Conservation (phyloP, 768 basidiomycete species). For the Mycena amicta region DNA sequence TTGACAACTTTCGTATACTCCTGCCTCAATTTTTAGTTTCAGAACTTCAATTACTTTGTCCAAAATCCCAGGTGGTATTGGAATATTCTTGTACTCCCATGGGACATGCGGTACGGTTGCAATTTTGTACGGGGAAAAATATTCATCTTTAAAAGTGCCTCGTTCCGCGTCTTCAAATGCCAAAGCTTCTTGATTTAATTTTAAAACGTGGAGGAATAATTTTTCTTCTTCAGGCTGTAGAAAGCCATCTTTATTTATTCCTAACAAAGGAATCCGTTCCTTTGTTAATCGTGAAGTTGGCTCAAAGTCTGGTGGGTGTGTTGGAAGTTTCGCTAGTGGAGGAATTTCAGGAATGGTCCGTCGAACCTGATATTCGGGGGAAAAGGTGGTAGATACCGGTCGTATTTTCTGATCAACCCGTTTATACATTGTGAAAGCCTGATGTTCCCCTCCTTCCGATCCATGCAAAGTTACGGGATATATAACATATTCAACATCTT, state of each 20-base stretch:
- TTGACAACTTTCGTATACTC: constrained; percentile 22
- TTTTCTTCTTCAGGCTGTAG: neutral
- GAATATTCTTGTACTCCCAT: constrained; percentile 37
- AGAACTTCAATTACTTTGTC: constrained; percentile 33
- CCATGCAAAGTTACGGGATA: neutral
- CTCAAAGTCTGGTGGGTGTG: neutral
- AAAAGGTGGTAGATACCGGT: constrained; percentile 28
- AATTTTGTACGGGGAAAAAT: constrained; percentile 33
- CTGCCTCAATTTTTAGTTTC: constrained; percentile 30
- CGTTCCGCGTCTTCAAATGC: neutral
- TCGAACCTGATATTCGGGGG: neutral
- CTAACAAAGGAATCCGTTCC: neutral
- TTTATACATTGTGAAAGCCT: constrained; percentile 9
- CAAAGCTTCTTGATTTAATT: neutral
- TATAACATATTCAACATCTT: neutral
- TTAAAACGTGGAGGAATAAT: neutral
- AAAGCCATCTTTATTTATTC: constrained; percentile 3
- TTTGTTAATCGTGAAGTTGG: neutral
- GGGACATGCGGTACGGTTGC: constrained; percentile 36
- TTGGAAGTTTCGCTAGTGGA: neutral
- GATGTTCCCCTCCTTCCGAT: neutral
- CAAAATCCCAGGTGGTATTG: constrained; percentile 35
- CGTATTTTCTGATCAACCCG: constrained; percentile 19
- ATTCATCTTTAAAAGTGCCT: constrained; percentile 16
- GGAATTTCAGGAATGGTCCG: constrained; percentile 17